Evolutionary conservation across 768 basidiomycete species (phyloP).

Genomic region (Boletellus emodensis): DNA sequence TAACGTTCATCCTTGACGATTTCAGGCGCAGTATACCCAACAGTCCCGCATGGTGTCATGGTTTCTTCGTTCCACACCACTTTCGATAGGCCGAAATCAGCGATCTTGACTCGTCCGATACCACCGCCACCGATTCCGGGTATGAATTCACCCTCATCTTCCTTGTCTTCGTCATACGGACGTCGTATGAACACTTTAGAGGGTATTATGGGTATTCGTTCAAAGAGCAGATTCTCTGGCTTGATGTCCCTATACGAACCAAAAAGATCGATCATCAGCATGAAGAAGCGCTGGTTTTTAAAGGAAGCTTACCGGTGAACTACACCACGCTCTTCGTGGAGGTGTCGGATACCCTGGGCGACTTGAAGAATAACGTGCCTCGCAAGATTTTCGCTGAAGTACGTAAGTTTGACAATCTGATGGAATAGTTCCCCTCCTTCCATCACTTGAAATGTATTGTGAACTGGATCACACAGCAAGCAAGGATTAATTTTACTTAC

Average conservation of each 20-base stretch:
- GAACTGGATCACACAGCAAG: slow-evolving; percentile 3
- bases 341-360: slow-evolving; percentile 86
- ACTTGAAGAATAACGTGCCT: slow-evolving; percentile 97
- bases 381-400: slow-evolving; percentile 96
- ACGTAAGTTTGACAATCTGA: slow-evolving; percentile 98
- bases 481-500: slow-evolving; percentile 42
- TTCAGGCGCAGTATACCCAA: slow-evolving; percentile 98
- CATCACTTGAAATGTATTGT: slow-evolving; percentile 60
- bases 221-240: slow-evolving; percentile 94
- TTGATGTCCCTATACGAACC: slow-evolving; percentile 73
- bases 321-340: slow-evolving; percentile 97
- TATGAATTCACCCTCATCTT: slow-evolving; percentile 95
- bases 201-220: slow-evolving; percentile 86
- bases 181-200: slow-evolving; percentile 70
- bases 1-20: slow-evolving; percentile 99
- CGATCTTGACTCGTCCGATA: slow-evolving; percentile 97
- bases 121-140: slow-evolving; percentile 93
- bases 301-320: slow-evolving; percentile 68
- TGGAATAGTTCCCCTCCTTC: slow-evolving; percentile 98
- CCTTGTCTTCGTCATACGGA: slow-evolving; percentile 97
- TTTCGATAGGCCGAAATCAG: slow-evolving; percentile 96
- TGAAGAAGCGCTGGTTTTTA: not conserved
- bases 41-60: slow-evolving; percentile 99
- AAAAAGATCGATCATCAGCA: not conserved
- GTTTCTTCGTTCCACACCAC: slow-evolving; percentile 99